Evolutionary conservation across 2,329 filamentous ascomycete genomes (phyloP).

Genomic region (Bipolaris oryzae): DNA sequence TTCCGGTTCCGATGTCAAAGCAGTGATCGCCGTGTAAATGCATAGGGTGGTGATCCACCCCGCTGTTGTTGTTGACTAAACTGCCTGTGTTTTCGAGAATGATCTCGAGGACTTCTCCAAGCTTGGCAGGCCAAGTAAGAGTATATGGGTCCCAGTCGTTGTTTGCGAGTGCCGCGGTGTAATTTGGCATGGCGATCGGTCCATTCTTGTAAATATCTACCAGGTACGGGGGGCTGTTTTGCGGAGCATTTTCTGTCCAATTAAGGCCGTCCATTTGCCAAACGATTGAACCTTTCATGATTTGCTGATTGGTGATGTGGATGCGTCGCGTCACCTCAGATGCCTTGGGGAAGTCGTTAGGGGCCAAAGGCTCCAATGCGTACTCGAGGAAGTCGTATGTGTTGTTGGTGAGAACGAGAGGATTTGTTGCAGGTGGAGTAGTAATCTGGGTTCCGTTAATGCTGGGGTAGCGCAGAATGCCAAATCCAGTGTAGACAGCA

Average conservation of each 20-base stretch:
- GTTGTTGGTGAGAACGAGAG: slow-evolving; percentile 40
- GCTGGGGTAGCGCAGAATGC: slow-evolving; percentile 50
- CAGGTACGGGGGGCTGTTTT: slow-evolving; percentile 54
- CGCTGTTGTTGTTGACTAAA: slow-evolving; percentile 25
- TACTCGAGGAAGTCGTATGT: slow-evolving; percentile 50
- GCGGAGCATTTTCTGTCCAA: slow-evolving; percentile 22
- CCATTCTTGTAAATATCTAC: slow-evolving; percentile 60
- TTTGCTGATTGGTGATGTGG: slow-evolving; percentile 36
- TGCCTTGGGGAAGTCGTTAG: slow-evolving; percentile 42
- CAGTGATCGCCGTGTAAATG: slow-evolving; percentile 62
- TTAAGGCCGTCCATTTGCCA: slow-evolving; percentile 35
- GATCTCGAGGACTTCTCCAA: slow-evolving; percentile 64
- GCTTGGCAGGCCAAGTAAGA: slow-evolving; percentile 58
- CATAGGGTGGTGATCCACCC: slow-evolving; percentile 55
- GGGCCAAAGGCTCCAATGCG: slow-evolving; percentile 41
- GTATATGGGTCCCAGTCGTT: slow-evolving; percentile 61
- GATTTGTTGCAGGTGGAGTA: slow-evolving; percentile 24
- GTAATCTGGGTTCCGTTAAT: slow-evolving; percentile 5
- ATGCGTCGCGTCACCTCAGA: slow-evolving; percentile 45
- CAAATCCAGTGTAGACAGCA: slow-evolving; percentile 55
- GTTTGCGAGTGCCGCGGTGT: slow-evolving; percentile 57
- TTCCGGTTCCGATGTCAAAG: slow-evolving; percentile 61
- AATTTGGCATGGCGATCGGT: slow-evolving; percentile 57
- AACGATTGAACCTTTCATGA: slow-evolving; percentile 22
- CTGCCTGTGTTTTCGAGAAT: slow-evolving; percentile 52